phyloP scores from a whole-genome alignment of 2,329 filamentous ascomycete genomes.

The Lecanicillium sp. region DNA sequence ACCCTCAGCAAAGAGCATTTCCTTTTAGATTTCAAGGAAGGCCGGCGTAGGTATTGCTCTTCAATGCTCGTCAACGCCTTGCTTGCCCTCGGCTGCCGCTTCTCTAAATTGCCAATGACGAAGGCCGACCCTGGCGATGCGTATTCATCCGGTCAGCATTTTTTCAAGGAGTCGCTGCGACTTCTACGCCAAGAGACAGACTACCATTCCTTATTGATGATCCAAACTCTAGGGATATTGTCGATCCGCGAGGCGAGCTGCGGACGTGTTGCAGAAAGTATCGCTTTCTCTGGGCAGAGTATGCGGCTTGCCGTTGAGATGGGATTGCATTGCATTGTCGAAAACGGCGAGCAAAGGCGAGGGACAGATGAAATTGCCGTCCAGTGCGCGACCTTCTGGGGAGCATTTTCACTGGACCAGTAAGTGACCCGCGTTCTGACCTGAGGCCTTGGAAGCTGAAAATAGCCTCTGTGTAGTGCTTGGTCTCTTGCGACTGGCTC shows the following conservation, averaged over 20 bases:
- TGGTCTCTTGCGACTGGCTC: conserved; percentile 56
- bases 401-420: conserved; percentile 55
- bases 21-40: conserved; percentile 52
- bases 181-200: conserved; percentile 49
- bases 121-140: conserved; percentile 53
- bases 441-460: no score
- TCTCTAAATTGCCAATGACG: conserved; percentile 56
- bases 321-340: conserved; percentile 51
- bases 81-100: conserved; percentile 57
- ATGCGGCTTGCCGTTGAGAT: conserved; percentile 65
- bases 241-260: conserved; percentile 65
- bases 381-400: conserved; percentile 52
- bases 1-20: conserved; percentile 66
- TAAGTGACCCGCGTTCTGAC: conserved; percentile 30
- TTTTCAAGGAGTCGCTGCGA: conserved; percentile 60
- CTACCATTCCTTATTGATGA: conserved; percentile 57
- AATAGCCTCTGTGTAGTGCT: conserved; percentile 37
- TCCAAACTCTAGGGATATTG: conserved; percentile 69
- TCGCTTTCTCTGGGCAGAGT: conserved; percentile 63
- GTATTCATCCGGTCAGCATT: conserved; percentile 61
- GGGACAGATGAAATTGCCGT: conserved; percentile 50
- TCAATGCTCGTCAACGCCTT: conserved; percentile 59
- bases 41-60: conserved; percentile 57
- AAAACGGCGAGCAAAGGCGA: conserved; percentile 40
- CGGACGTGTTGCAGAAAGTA: conserved; percentile 63